Evolutionary conservation across 2,329 filamentous ascomycete genomes (phyloP), one percentile per base, ranked within the genome.

Genomic region (Aspergillus vadensis): DNA sequence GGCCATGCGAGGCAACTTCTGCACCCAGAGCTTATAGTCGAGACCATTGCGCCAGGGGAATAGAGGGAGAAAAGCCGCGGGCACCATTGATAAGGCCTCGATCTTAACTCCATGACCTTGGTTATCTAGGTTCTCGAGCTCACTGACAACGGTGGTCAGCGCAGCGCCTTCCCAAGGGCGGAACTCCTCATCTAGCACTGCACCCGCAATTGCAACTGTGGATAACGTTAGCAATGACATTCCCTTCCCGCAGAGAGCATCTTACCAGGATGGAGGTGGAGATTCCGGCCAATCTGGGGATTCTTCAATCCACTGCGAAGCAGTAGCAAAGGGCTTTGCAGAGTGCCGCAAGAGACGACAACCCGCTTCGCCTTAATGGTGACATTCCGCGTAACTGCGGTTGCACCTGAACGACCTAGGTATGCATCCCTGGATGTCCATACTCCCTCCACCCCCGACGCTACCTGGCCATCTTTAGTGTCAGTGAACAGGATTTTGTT

Each of bases 21-120:
- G 83, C 0, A 85, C 82, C 62, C 86, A 80, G n/a, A 89, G 78
- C 77, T 96, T 97, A 74, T 84, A 91, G 48, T 91, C 84, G 10
- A 92, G 72, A 0, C 87, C 90, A 57, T 80, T 79, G n/a, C 74
- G 79, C 88, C 90, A 96, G 14, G 88, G 83, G 56, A 91, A 80
- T 55, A 84, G 78, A 5, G 86, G 79, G 14, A 92, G 78, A 67
- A 86, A 83, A 2, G 86, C 73, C 17, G 87, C 85, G 0, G 92
- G 91, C 70, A 92, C 70, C 89, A 95, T 93, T 69, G 85, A 85
- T 1, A 86, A 86, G 9, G 87, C 82, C 80, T 97, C 92, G 27
- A 97, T 80, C 74, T 96, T 96, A 52, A 84, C 83, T 41, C 94
- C 94, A 69, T 97, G 91, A 59, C 92, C 91, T 44, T 87, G 82